Evolutionary conservation across 305 asterid genomes (phyloP), one percentile per base, ranked within the genome.

Genomic region (Petunia hybrid): DNA sequence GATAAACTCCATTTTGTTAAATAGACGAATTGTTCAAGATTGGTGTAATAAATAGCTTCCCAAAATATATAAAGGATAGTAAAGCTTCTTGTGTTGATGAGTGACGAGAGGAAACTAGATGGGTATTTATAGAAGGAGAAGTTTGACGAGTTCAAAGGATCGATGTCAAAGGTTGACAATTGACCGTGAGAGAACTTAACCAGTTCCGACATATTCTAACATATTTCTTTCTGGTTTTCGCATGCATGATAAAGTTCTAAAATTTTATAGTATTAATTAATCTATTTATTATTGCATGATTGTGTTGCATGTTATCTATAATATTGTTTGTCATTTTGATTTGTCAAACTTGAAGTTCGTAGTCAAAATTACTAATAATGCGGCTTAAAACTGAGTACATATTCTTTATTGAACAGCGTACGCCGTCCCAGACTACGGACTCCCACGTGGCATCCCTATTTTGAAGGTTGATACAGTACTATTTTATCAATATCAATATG

Each of bases 1-100:
- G 80, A 83, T 3, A 22, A 80, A 74, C 38, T 60, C 85, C 88
- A 85, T 84, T 48, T 36, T 38, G 43, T 43, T 12, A 35, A 14
- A 31, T 8, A 3, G 63, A 45, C 12, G 57, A 14, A 10, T 6
- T 78, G 8, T 42, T 22, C 62, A n/a, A 22, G 16, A 13, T 78
- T 45, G 61, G 62, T 60, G 31, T 46, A 22, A 43, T 16, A 31
- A 35, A 41, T 78, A 13, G 57, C 14, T 41, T 16, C 14, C 2
- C 7, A 10, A 46, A 22, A 3, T 43, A 22, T 22, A 22, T 22
- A n/a, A 45, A n/a, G 10, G 60, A 8, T 4, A 22, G 36, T 6
- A 43, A 9, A 46, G 45, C 2, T 22, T 22, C 1, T 22, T 16
- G 53, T 48, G 57, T 14, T 42, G 59, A 39, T 14, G 51, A 53